Conservation (phyloP, 495 filamentous ascomycete genomes). For the Talaromyces trachyspermus region DNA sequence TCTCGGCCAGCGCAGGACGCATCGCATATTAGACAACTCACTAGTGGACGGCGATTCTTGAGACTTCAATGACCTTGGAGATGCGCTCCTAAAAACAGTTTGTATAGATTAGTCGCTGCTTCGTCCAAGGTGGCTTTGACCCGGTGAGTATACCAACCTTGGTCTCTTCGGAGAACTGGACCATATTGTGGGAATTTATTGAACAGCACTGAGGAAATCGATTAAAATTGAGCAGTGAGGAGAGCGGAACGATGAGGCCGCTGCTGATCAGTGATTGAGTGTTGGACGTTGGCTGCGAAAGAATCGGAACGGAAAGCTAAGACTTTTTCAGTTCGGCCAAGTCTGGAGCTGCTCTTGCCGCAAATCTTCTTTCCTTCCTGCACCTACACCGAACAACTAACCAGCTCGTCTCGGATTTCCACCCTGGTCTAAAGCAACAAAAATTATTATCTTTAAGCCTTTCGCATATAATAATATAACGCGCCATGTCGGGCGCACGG, state of each 20-base stretch:
- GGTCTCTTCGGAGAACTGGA: slow-evolving; percentile 92
- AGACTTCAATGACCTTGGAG: slow-evolving; percentile 87
- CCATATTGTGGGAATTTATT: slow-evolving; percentile 49
- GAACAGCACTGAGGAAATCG: no score
- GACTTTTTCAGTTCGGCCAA: slow-evolving; percentile 5
- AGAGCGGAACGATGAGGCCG: no score
- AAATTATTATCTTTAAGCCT: background rate
- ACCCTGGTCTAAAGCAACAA: background rate
- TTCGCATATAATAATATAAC: background rate
- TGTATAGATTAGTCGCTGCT: background rate
- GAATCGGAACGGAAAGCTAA: slow-evolving; percentile 1
- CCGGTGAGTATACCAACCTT: slow-evolving; percentile 53
- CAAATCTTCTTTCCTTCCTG: background rate
- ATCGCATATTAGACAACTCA: slow-evolving; percentile 29
- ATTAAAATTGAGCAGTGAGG: no score
- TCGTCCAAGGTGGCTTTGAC: background rate
- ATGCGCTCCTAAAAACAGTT: slow-evolving; percentile 73
- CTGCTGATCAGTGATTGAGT: background rate
- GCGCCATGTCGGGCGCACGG: slow-evolving; percentile 61
- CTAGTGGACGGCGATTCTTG: slow-evolving; percentile 96
- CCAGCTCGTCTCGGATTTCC: background rate
- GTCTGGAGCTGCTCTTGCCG: background rate
- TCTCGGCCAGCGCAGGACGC: slow-evolving; percentile 6
- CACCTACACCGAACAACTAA: background rate
- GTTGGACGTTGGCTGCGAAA: slow-evolving; percentile 1